phyloP scores from a whole-genome alignment of 2,329 filamentous ascomycete genomes.

The Nemania bipapillata region DNA sequence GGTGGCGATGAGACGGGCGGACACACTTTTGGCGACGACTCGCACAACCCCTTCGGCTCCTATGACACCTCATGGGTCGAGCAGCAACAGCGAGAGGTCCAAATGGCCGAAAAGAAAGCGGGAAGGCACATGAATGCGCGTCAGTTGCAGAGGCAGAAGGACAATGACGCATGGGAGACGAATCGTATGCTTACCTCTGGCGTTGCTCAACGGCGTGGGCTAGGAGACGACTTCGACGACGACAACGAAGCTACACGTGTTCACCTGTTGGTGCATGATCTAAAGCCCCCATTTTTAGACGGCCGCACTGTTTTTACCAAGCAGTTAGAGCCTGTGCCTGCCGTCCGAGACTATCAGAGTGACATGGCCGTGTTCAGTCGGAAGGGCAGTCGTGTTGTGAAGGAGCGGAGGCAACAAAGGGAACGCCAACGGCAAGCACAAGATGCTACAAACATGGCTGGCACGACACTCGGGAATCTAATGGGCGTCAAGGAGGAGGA shows the following conservation, averaged over 20 bases:
- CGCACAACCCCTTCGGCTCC: slow-evolving; percentile 89
- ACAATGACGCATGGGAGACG: slow-evolving; percentile 98
- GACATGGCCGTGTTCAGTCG: slow-evolving; percentile 99
- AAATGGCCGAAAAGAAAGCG: slow-evolving; percentile 81
- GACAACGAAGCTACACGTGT: slow-evolving; percentile 91
- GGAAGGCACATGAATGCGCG: slow-evolving; percentile 75
- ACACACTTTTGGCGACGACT: slow-evolving; percentile 87
- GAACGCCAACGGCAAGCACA: slow-evolving; percentile 95
- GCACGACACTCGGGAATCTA: slow-evolving; percentile 90
- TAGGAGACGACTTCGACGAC: slow-evolving; percentile 83
- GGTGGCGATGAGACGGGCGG: slow-evolving; percentile 82
- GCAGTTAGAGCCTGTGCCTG: slow-evolving; percentile 92
- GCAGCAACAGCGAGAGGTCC: slow-evolving; percentile 75
- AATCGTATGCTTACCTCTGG: slow-evolving; percentile 98
- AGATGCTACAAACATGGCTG: slow-evolving; percentile 90
- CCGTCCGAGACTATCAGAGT: slow-evolving; percentile 91
- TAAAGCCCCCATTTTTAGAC: slow-evolving; percentile 93
- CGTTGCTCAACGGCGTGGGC: slow-evolving; percentile 87
- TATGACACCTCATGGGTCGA: slow-evolving; percentile 78
- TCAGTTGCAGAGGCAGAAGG: slow-evolving; percentile 85
- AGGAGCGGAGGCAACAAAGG: slow-evolving; percentile 88
- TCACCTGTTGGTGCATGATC: slow-evolving; percentile 90
- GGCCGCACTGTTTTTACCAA: slow-evolving; percentile 97
- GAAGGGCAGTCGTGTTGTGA: slow-evolving; percentile 92
- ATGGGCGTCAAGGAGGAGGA: slow-evolving; percentile 96